Evolutionary conservation across 176 grass and related monocot species (phyloP), one percentile per base, ranked within the genome.

Genomic region (Avena atlantica): DNA sequence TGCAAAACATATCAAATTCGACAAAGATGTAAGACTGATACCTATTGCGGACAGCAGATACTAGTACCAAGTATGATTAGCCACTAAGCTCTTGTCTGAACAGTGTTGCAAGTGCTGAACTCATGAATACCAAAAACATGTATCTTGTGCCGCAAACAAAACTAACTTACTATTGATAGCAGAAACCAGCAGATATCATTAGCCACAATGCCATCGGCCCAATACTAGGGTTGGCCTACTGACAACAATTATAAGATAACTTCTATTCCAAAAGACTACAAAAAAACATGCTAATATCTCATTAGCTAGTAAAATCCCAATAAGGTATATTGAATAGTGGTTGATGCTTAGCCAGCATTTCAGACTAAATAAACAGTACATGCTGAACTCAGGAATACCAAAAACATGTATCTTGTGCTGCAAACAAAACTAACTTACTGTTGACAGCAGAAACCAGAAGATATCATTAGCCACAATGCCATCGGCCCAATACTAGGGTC

Each of bases 1-100:
- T 98, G 76, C 8, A 76, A 83, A 57, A 57, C 55, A 87, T 42
- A 86, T 75, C 45, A 40, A 62, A 23, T 74, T 52, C 31, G 63
- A 62, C 76, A 87, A 69, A 66, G 9, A 72, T 88, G 44, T 60
- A 17, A 69, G 31, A 82, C 5, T 34, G 23, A 85, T 50, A 58
- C 1, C 37, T 58, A 57, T 5, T 85, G 24, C 70, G 37, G 21
- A 78, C 23, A 23, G 27, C 20, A 57, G 25, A 70, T 34, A 67
- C 27, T 59, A 58, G 40, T 42, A 42, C 57, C 63, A 84, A 8
- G 45, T 42, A 48, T 37, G 50, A 67, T 67, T 6, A 14, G 34
- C 1, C 45, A n/a, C 5, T 6, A 9, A 57, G 16, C 53, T 19
- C 4, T 64, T 80, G 57, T 59, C 58, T 19, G 13, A 84, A 79